Evolutionary conservation across 2,329 filamentous ascomycete species (phyloP).

Genomic region (Diaporthe citriasiana): DNA sequence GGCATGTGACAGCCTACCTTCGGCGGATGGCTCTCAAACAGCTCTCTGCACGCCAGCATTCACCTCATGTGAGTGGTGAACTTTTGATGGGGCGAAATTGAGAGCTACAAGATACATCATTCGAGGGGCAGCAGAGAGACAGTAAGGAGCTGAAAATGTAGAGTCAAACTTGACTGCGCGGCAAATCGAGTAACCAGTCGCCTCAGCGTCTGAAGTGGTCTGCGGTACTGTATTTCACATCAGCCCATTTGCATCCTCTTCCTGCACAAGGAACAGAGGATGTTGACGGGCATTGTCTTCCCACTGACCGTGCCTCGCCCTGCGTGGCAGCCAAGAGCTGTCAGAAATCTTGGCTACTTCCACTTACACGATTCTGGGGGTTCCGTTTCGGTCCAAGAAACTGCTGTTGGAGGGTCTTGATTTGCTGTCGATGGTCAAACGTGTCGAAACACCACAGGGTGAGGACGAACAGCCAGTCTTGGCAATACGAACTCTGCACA

Average conservation of each 20-base stretch:
- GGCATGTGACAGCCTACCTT: constrained; percentile 7
- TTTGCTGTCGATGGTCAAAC: constrained; percentile 18
- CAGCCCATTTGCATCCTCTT: neutral
- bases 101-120: neutral
- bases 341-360: constrained; percentile 34
- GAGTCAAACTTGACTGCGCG: no score
- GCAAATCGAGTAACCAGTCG: no score
- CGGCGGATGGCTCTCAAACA: neutral
- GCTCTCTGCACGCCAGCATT: neutral
- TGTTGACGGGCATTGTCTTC: neutral
- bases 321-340: constrained; percentile 34
- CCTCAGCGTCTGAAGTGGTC: neutral
- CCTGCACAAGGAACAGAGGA: neutral
- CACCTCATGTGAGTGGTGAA: neutral
- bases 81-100: neutral
- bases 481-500: constrained; percentile 36
- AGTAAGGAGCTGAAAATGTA: neutral
- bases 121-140: neutral
- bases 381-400: neutral
- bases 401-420: constrained; percentile 5
- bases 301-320: neutral
- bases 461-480: constrained; percentile 29
- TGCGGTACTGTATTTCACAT: neutral
- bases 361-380: neutral
- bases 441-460: constrained; percentile 21